Conservation (phyloP, 495 filamentous ascomycete species). For the Penicillium desertorum region DNA sequence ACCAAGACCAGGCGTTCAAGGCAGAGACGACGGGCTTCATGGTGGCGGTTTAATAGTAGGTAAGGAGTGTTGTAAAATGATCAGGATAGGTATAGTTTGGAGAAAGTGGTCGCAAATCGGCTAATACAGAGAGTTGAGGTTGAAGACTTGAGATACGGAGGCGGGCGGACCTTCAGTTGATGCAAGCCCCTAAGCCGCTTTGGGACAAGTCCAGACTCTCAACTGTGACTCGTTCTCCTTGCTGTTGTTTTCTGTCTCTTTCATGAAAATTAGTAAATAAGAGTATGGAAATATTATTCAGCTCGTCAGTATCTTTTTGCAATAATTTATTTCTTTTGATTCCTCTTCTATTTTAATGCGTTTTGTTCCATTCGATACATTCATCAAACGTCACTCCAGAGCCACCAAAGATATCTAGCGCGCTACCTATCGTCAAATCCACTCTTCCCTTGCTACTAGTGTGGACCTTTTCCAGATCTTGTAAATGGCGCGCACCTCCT, state of each 20-base stretch:
- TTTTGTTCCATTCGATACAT: conserved; percentile 82
- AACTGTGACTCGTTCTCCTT: neutral
- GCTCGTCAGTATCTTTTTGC: neutral
- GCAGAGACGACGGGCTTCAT: conserved; percentile 93
- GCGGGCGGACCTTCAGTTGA: conserved; percentile 31
- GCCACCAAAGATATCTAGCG: conserved; percentile 93
- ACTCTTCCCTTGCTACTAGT: conserved; percentile 73
- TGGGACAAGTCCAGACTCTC: conserved; percentile 23
- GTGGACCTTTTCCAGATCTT: conserved; percentile 79
- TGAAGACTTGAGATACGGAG: conserved; percentile 30
- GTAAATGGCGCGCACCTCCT: conserved; percentile 78
- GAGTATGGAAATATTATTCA: neutral
- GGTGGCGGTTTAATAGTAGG: conserved; percentile 33
- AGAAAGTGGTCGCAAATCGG: neutral
- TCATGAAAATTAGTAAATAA: neutral
- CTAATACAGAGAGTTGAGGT: conserved; percentile 12
- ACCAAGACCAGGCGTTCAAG: conserved; percentile 95
- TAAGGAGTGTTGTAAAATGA: conserved; percentile 4
- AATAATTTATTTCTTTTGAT: neutral
- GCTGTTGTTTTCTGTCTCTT: neutral
- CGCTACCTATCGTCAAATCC: conserved; percentile 94
- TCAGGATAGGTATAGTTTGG: neutral
- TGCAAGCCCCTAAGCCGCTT: conserved; percentile 35
- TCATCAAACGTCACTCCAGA: conserved; percentile 80
- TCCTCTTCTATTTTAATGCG: conserved; percentile 24